Base-by-base conservation (phyloP, 2,329 filamentous ascomycete genomes). In the Volutella citrinella region DNA sequence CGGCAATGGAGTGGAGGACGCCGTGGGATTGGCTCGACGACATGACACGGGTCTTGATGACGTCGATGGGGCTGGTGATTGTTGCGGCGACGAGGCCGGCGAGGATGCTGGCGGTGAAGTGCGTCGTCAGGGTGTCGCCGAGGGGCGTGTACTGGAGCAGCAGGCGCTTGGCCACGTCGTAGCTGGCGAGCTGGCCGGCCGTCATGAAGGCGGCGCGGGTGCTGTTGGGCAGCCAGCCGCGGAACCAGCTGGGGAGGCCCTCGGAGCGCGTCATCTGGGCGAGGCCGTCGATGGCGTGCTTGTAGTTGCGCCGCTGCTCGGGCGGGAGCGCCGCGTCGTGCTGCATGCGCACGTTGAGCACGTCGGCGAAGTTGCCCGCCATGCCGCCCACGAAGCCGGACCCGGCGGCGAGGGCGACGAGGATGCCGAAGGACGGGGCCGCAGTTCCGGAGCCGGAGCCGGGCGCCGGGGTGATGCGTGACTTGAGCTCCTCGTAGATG, bases 341-440 rank as follows among this genome's bases (percentile, higher is more conserved):
- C 67, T 98, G 93, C 93, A 98, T 98, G 48, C 93, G 87, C 30
- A 98, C 93, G 64, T 98, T 98, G 55, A 96, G 74, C 20, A 98
- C 89, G 60, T 98, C 93, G 46, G 90, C 91, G 4, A 90, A 89
- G 66, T 97, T 98, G 46, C 93, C 93, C 6, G 84, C 86, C 28
- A 97, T 68, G 30, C 93, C 93, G 43, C 93, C 93, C 4, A 94
- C 64, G 57, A 96, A 87, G 32, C 93, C 93, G 7, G 93, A 91
- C 18, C 80, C 67, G 16, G 81, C 84, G 33, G 91, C 87, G 63
- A 97, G 86, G 46, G 77, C 85, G 45, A 95, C 75, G 9, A 98
- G 81, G n/a, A 78, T 72, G 10, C 80, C 70, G 51, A 95, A 81
- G 3, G 84, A 80, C 4, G 89, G 84, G 32, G 69, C 64, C n/a